Base-by-base conservation (phyloP, 2,329 filamentous ascomycete species). In the Chaetothyriales sp. region DNA sequence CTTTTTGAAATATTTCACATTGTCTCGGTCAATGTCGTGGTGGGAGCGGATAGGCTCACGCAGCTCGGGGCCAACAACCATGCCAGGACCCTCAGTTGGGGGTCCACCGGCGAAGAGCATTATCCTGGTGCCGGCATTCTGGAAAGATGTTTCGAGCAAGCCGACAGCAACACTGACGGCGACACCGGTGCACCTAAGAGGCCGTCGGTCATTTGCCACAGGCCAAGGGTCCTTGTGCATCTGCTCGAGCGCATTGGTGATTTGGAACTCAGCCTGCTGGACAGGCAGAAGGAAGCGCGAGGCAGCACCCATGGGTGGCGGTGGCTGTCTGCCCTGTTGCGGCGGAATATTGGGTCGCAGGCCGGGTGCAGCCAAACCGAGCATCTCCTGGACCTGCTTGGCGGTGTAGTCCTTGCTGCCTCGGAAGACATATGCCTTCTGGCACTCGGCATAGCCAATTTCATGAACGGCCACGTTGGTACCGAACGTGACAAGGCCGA, bases 1-100 rank as follows among this genome's bases (percentile, higher is more conserved):
- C 72, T 98, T 98, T 76, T 98, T 98, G 73, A 94, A 96, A 71
- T 96, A 95, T 69, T 98, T 98, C 72, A 95, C 94, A 66, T 95
- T 95, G 68, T 98, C 92, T 52, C 89, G 81, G 66, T 98, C 92
- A 67, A 98, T 98, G 63, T 98, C 92, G 69, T 98, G 92, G 70
- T 98, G 92, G 43, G 90, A 96, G 64, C 92, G 84, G 58, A 98
- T 96, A 8, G 93, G 88, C 66, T 98, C 92, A 66, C 90, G 84
- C 58, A 98, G 73, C 69, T 98, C 92, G 20, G 92, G 86, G 2
- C 89, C 89, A 64, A 98, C 92, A 28, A 98, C 92, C 78, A 95
- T 88, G 54, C 92, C 92, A 9, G 92, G 92, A 1, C 92, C 92
- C 68, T 98, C 92, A 0, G 92, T 98, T 43, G 89, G 88, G 49